phyloP scores from a whole-genome alignment of 2,329 filamentous ascomycete genomes.

The Xylaria digitata region DNA sequence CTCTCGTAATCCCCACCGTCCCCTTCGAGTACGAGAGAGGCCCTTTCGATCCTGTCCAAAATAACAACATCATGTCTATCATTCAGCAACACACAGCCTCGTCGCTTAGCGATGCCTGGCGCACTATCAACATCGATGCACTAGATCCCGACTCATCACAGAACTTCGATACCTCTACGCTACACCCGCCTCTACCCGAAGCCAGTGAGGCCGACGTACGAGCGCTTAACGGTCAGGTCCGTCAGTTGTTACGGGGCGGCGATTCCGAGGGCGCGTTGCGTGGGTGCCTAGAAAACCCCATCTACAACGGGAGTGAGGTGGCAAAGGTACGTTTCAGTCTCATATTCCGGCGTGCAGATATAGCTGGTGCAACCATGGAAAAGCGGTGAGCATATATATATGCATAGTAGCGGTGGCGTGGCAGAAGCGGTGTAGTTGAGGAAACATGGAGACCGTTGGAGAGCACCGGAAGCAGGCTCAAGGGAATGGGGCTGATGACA shows the following conservation, averaged over 20 bases:
- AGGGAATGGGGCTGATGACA: slow-evolving; percentile 37
- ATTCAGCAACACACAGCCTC: slow-evolving; percentile 73
- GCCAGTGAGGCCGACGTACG: slow-evolving; percentile 83
- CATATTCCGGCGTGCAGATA: slow-evolving; percentile 21
- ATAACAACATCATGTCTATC: slow-evolving; percentile 66
- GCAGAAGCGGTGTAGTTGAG: slow-evolving; percentile 30
- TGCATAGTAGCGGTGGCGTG: slow-evolving; percentile 23
- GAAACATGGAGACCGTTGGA: slow-evolving; percentile 18
- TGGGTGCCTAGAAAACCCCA: slow-evolving; percentile 85
- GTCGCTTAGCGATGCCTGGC: slow-evolving; percentile 74
- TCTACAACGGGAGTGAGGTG: slow-evolving; percentile 71
- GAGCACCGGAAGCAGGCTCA: slow-evolving; percentile 23
- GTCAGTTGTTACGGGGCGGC: slow-evolving; percentile 86
- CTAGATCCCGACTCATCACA: slow-evolving; percentile 87
- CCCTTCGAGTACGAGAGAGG: slow-evolving; percentile 10
- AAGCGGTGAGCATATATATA: slow-evolving; percentile 27
- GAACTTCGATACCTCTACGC: slow-evolving; percentile 90
- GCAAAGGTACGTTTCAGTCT: slow-evolving; percentile 63
- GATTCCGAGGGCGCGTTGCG: slow-evolving; percentile 88
- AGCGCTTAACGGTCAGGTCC: slow-evolving; percentile 80
- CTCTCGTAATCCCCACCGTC: slow-evolving; percentile 12
- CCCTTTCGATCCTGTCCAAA: slow-evolving; percentile 3
- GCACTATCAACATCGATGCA: slow-evolving; percentile 94
- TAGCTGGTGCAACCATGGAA: slow-evolving; percentile 23
- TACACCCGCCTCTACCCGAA: slow-evolving; percentile 81